Conservation (phyloP, 768 basidiomycete species). For the Boletus barrowsii region DNA sequence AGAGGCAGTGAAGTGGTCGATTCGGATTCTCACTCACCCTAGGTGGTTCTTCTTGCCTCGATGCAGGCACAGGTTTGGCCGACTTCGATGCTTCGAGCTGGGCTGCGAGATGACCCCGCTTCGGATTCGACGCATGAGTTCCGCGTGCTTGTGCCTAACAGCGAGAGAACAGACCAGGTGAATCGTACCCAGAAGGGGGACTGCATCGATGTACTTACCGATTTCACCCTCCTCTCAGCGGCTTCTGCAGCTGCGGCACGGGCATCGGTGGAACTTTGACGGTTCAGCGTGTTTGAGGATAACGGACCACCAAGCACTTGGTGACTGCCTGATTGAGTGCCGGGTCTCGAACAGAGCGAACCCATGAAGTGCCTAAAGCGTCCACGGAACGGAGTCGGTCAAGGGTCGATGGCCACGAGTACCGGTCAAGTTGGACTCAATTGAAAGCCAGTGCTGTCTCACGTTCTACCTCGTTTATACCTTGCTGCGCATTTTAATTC, state of each 20-base stretch:
- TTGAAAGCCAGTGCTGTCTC: slow-evolving; percentile 11
- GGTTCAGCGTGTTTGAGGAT: slow-evolving; percentile 18
- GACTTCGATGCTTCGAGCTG: slow-evolving; percentile 40
- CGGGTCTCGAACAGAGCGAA: slow-evolving; percentile 54
- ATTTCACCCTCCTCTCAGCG: slow-evolving; percentile 56
- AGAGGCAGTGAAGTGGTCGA: slow-evolving; percentile 17
- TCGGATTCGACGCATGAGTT: slow-evolving; percentile 43
- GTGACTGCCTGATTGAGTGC: slow-evolving; percentile 41
- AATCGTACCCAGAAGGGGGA: slow-evolving; percentile 20
- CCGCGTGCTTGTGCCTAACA: slow-evolving; percentile 42
- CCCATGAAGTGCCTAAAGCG: slow-evolving; percentile 40
- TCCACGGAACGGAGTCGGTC: background rate
- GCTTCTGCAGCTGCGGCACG: slow-evolving; percentile 60
- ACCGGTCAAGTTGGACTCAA: background rate
- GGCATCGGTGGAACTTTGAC: slow-evolving; percentile 37
- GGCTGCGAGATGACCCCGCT: slow-evolving; percentile 41
- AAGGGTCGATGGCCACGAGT: too few relatives aligned
- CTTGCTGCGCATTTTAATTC: slow-evolving; percentile 9
- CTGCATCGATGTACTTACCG: slow-evolving; percentile 38
- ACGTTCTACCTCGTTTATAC: slow-evolving; percentile 23
- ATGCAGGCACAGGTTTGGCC: slow-evolving; percentile 35
- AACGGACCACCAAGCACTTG: slow-evolving; percentile 45
- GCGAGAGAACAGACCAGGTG: slow-evolving; percentile 14
- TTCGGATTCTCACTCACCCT: slow-evolving; percentile 40
- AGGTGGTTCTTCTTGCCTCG: slow-evolving; percentile 38